Conservation (phyloP, 345 rosid genomes). For the Eucalyptus virginea region DNA sequence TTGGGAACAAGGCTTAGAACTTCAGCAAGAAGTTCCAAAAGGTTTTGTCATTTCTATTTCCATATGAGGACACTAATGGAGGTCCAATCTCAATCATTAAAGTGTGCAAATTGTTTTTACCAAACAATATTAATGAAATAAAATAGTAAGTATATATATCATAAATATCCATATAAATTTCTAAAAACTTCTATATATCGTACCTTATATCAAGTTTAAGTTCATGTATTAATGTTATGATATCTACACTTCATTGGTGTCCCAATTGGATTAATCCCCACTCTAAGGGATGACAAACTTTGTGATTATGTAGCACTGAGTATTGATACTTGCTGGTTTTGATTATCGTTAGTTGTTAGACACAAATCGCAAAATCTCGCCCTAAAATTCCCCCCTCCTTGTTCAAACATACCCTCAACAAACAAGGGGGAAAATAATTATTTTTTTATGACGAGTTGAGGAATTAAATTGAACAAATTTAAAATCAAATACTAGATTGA, state of each 20-base stretch:
- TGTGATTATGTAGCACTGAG: neutral
- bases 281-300: neutral
- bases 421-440: neutral
- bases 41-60: neutral
- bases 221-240: neutral
- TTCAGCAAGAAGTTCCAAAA: neutral
- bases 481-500: too few relatives aligned
- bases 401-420: neutral
- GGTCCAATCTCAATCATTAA: neutral
- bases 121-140: too few relatives aligned
- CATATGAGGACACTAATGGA: neutral
- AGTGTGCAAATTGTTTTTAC: neutral
- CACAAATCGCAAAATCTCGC: neutral
- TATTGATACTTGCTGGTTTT: neutral
- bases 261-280: neutral
- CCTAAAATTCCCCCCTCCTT: neutral
- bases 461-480: neutral
- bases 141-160: neutral
- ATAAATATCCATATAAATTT: neutral
- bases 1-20: neutral
- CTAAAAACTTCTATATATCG: neutral
- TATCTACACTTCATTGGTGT: neutral
- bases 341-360: neutral
- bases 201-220: neutral
- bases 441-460: accelerated